A percentile compares a stretch with the other conserved stretches of the same genome.
These are phyloP conservation scores for Sodiomyces alkalinus DNA, from an alignment of 2,329 filamentous ascomycete species.

Conservation along the genomic window DNA sequence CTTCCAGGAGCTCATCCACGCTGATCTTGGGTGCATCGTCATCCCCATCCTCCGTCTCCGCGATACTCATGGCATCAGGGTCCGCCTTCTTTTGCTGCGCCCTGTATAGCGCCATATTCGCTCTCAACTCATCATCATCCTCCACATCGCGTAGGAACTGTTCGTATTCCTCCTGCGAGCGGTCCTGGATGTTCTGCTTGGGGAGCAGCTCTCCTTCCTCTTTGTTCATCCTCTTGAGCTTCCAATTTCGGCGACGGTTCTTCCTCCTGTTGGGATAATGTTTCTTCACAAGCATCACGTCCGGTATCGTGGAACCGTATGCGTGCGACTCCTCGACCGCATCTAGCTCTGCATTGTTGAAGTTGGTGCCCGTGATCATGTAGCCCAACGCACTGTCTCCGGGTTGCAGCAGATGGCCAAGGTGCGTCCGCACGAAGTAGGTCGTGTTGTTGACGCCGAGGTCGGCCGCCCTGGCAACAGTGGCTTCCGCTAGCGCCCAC, in stretches of 20 bases:
- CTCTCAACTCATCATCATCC: constrained; percentile 78
- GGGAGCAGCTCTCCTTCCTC: constrained; percentile 80
- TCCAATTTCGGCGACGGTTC: constrained; percentile 75
- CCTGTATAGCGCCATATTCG: constrained; percentile 79
- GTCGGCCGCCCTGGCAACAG: constrained; percentile 74
- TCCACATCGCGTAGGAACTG: constrained; percentile 95
- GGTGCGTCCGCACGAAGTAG: constrained; percentile 81
- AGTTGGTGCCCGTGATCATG: constrained; percentile 74
- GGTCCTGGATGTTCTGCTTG: constrained; percentile 75
- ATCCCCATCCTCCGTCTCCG: constrained; percentile 46
- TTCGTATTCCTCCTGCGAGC: constrained; percentile 88
- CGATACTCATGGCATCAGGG: constrained; percentile 52
- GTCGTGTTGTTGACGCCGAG: constrained; percentile 74
- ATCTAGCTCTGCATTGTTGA: constrained; percentile 79
- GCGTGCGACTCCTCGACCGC: constrained; percentile 64
- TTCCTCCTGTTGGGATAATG: constrained; percentile 79
- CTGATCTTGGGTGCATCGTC: constrained; percentile 54
- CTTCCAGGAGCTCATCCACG: constrained; percentile 75
- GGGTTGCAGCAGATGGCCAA: constrained; percentile 70
- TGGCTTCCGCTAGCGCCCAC: constrained; percentile 74
- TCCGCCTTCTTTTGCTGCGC: constrained; percentile 35
- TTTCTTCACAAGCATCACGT: constrained; percentile 95
- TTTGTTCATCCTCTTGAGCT: constrained; percentile 80
- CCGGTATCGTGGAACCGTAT: constrained; percentile 67
- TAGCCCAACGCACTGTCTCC: constrained; percentile 92